These are phyloP conservation scores for Anthostomella pinea DNA, from an alignment of 2,329 filamentous ascomycete species.

Conservation along the genomic window DNA sequence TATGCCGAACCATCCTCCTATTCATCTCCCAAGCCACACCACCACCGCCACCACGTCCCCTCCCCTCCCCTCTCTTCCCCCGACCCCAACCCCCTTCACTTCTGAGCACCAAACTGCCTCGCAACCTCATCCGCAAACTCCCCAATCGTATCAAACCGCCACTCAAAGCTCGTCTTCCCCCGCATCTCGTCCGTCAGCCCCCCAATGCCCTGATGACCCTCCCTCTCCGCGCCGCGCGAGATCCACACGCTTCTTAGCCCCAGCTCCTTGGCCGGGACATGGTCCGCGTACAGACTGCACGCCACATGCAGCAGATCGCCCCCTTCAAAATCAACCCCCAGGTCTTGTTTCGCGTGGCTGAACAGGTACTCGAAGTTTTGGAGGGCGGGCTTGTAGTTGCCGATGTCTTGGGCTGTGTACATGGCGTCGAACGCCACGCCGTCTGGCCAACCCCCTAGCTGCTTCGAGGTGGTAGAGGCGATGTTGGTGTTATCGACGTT, in stretches of 20 bases:
- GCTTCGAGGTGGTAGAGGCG: conserved; percentile 25
- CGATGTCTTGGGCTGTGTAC: conserved; percentile 69
- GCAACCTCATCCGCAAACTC: conserved; percentile 40
- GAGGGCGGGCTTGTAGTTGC: conserved; percentile 65
- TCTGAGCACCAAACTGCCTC: conserved; percentile 34
- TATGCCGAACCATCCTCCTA: no score
- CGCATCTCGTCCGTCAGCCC: conserved; percentile 16
- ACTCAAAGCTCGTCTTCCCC: conserved; percentile 34
- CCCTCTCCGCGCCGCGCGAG: conserved; percentile 44
- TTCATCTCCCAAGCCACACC: no score
- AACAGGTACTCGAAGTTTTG: conserved; percentile 67
- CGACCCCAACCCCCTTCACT: conserved; percentile 5
- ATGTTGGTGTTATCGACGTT: conserved; percentile 40
- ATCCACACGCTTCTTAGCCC: conserved; percentile 66
- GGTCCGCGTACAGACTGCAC: conserved; percentile 65
- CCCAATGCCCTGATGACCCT: conserved; percentile 13
- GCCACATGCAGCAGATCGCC: conserved; percentile 64
- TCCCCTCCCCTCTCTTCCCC: no score
- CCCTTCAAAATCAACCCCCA: conserved; percentile 49
- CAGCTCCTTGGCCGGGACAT: conserved; percentile 59
- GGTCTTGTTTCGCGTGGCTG: conserved; percentile 45
- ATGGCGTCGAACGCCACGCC: conserved; percentile 57
- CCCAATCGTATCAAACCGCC: conserved; percentile 37
- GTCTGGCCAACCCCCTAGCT: no score
- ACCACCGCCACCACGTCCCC: no score